A percentile compares a stretch with the other conserved stretches of the same genome.
Conservation (phyloP, 306 rosid genomes). For the Prunus mume region DNA sequence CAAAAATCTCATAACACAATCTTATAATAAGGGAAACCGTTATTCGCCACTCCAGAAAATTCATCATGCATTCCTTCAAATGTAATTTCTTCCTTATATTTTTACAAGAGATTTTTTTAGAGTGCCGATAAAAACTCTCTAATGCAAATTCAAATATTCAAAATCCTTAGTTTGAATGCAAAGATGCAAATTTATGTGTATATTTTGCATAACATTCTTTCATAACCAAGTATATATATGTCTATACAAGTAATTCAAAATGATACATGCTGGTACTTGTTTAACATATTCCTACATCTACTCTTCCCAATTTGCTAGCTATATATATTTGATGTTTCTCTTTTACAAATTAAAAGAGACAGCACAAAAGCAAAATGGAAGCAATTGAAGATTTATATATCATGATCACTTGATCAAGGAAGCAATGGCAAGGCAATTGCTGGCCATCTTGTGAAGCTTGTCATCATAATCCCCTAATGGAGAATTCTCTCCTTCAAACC, state of each 20-base stretch:
- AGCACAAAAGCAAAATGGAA: not conserved
- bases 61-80: too few relatives aligned
- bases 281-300: not conserved
- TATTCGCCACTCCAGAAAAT: too few relatives aligned
- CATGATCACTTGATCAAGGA: not conserved
- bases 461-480: constrained; percentile 9
- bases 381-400: not conserved
- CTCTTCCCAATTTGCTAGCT: not conserved
- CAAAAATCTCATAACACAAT: not conserved
- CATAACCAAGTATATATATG: not conserved
- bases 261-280: not conserved
- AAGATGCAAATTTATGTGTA: not conserved
- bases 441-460: constrained; percentile 27
- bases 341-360: not conserved
- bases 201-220: not conserved
- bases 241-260: too few relatives aligned
- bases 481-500: constrained; percentile 8
- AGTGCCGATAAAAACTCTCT: too few relatives aligned
- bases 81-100: too few relatives aligned
- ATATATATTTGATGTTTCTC: not conserved
- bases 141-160: not conserved
- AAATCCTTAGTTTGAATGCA: not conserved
- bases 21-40: too few relatives aligned
- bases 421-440: constrained; percentile 42
- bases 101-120: too few relatives aligned